Conservation (phyloP, 441 rosid species). For the Aleurites moluccanus region DNA sequence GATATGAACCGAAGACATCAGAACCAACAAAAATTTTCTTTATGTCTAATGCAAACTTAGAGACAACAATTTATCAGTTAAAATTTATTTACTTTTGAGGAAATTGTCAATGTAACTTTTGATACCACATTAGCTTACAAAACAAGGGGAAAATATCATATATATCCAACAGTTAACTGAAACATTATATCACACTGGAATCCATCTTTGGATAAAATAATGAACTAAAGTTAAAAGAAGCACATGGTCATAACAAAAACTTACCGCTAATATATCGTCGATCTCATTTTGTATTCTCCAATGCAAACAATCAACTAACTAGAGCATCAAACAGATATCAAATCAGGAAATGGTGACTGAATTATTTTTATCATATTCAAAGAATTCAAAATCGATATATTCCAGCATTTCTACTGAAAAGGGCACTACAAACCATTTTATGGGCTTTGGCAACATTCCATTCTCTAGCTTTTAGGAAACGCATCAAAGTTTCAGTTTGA, state of each 20-base stretch:
- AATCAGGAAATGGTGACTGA: constrained; percentile 18
- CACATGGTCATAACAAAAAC: constrained; percentile 29
- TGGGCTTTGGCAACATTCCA: constrained; percentile 81
- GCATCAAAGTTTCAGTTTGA: constrained; percentile 61
- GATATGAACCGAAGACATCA: not conserved
- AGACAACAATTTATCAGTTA: not conserved
- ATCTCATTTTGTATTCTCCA: constrained; percentile 91
- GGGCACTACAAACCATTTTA: constrained; percentile 61
- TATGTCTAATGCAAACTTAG: not conserved
- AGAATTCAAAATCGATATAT: not conserved
- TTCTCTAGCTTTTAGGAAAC: constrained; percentile 91
- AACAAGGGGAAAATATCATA: not conserved
- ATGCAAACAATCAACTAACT: constrained; percentile 79
- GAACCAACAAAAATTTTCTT: not conserved
- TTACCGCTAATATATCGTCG: constrained; percentile 70
- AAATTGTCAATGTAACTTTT: not conserved
- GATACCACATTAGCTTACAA: not conserved
- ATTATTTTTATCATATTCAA: not conserved
- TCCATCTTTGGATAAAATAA: constrained; percentile 4
- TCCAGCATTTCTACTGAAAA: constrained; percentile 1
- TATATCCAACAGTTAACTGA: not conserved
- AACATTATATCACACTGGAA: not conserved
- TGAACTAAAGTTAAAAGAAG: constrained; percentile 4
- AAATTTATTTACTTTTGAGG: not conserved
- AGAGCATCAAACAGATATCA: constrained; percentile 29